A percentile compares a stretch with the other conserved stretches of the same genome.
phyloP scores from a whole-genome alignment of 805 yeast genomes.

The Candida ovalis region DNA sequence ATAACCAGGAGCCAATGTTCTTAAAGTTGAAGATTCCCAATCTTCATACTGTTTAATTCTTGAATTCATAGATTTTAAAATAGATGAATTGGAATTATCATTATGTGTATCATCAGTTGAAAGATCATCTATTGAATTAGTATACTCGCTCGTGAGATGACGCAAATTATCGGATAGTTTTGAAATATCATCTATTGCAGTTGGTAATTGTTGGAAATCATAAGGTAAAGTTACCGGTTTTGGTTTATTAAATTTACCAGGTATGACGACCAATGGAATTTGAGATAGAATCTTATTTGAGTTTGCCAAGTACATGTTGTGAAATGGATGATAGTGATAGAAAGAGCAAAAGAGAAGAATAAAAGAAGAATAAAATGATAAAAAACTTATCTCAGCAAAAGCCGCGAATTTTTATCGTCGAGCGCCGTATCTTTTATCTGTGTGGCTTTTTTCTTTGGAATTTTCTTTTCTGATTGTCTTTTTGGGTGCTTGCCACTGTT shows the following conservation, averaged over 20 bases:
- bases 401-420: too few species aligned
- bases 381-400: too few species aligned
- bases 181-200: neutral
- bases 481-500: too few species aligned
- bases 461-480: too few species aligned
- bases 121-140: neutral
- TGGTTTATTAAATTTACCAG: constrained; percentile 23
- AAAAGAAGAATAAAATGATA: constrained; percentile 2
- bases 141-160: neutral
- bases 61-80: neutral
- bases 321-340: neutral
- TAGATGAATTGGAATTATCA: neutral
- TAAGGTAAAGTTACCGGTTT: constrained; percentile 25
- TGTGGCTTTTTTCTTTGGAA: too few species aligned
- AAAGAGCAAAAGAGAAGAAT: neutral
- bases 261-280: constrained; percentile 26
- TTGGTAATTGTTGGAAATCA: constrained; percentile 18
- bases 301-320: neutral
- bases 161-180: neutral
- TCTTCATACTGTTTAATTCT: constrained; percentile 7
- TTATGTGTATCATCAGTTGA: neutral
- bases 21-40: constrained; percentile 21
- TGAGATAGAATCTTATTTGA: constrained; percentile 19
- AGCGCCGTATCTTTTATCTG: too few species aligned
- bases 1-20: constrained; percentile 27